Conservation (phyloP, 2,329 filamentous ascomycete species). For the Trichoderma semiorbis region DNA sequence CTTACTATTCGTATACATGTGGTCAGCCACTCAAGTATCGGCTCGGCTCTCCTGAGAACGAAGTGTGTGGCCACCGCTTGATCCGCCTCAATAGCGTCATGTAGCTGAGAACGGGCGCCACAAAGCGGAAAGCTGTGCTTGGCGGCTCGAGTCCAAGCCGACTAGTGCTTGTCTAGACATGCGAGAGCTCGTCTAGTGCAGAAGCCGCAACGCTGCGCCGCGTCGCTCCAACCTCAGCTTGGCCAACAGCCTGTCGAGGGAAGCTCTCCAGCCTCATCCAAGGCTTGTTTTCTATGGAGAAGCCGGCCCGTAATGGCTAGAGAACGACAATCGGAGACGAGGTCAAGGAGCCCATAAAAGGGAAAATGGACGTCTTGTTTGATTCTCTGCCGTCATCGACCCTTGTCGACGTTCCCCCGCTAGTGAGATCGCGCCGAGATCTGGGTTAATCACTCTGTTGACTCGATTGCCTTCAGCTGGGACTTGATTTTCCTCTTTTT, state of each 20-base stretch:
- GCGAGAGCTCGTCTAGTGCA: neutral
- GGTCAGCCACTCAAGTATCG: neutral
- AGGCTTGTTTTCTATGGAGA: neutral
- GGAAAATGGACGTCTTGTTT: neutral
- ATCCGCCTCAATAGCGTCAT: neutral
- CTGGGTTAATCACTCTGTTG: neutral
- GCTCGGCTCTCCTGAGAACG: neutral
- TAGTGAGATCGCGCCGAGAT: neutral
- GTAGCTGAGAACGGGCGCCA: neutral
- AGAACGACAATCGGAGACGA: neutral
- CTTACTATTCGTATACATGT: neutral
- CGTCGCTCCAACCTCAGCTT: constrained; percentile 5
- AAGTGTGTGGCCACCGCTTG: neutral
- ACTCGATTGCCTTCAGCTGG: neutral
- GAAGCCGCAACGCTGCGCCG: constrained; percentile 9
- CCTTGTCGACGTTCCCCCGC: neutral
- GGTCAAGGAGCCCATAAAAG: neutral
- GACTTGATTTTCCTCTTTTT: neutral
- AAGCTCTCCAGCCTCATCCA: neutral
- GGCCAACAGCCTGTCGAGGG: neutral
- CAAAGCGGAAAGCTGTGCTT: neutral
- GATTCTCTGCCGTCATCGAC: neutral
- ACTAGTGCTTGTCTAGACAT: neutral
- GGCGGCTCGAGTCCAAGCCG: neutral
- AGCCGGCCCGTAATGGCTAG: neutral